Evolutionary conservation across 2,329 filamentous ascomycete genomes (phyloP).

Genomic region (Acrodontium crateriforme): DNA sequence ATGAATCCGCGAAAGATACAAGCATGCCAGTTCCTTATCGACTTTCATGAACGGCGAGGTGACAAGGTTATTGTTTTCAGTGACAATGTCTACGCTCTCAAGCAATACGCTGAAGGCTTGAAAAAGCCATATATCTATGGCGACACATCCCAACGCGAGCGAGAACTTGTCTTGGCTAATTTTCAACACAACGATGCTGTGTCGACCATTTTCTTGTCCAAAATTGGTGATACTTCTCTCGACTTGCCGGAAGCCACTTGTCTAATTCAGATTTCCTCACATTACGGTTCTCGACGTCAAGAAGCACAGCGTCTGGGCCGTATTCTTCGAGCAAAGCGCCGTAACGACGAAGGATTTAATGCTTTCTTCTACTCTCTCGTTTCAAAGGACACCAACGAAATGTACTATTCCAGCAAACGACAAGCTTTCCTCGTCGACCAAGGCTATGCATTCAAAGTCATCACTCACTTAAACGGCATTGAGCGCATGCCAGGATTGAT

Average conservation of each 20-base stretch:
- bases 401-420: constrained; percentile 93
- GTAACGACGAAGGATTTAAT: constrained; percentile 97
- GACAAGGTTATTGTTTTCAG: constrained; percentile 99
- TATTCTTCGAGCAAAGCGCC: constrained; percentile 84
- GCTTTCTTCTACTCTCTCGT: constrained; percentile 98
- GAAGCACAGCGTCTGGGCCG: constrained; percentile 88
- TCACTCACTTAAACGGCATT: constrained; percentile 86
- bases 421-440: constrained; percentile 97
- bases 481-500: constrained; percentile 69
- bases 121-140: constrained; percentile 86
- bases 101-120: constrained; percentile 71
- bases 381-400: constrained; percentile 92
- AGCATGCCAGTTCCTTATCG: constrained; percentile 93
- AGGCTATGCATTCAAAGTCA: constrained; percentile 97
- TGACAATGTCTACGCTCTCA: constrained; percentile 87
- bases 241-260: constrained; percentile 94
- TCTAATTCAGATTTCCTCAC: constrained; percentile 91
- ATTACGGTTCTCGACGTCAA: constrained; percentile 92
- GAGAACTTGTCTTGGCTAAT: constrained; percentile 76
- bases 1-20: constrained; percentile 99
- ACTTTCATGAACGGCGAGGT: constrained; percentile 86
- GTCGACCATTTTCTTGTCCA: constrained; percentile 89
- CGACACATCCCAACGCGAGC: constrained; percentile 71
- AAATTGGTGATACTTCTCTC: constrained; percentile 96
- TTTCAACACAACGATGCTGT: constrained; percentile 86